A percentile compares a stretch with the other conserved stretches of the same genome.
These are phyloP conservation scores for Phellinidium pouzarii DNA, from an alignment of 1,284 basidiomycete species.

Conservation along the genomic window DNA sequence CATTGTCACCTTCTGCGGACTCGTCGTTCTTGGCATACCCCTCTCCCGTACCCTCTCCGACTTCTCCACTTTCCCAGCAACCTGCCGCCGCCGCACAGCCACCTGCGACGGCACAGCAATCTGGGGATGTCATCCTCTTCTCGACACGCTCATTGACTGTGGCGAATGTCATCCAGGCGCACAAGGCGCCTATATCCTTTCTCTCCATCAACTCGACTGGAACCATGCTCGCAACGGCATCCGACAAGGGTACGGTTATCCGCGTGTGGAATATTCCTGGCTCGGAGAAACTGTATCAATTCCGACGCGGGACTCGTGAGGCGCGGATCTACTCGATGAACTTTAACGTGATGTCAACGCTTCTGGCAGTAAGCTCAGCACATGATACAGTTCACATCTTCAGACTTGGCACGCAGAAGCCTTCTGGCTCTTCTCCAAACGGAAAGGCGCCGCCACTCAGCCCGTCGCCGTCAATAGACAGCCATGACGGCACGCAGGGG, in stretches of 20 bases:
- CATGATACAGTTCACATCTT: slow-evolving; percentile 98
- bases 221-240: slow-evolving; percentile 88
- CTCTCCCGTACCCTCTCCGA: slow-evolving; percentile 83
- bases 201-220: slow-evolving; percentile 85
- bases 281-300: slow-evolving; percentile 93
- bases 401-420: slow-evolving; percentile 53
- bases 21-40: slow-evolving; percentile 95
- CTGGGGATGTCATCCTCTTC: slow-evolving; percentile 90
- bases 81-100: slow-evolving; percentile 30
- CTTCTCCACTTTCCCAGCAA: slow-evolving; percentile 45
- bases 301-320: slow-evolving; percentile 83
- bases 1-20: slow-evolving; percentile 93
- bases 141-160: slow-evolving; percentile 88
- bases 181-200: slow-evolving; percentile 89
- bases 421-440: slow-evolving; percentile 20
- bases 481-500: slow-evolving; percentile 47
- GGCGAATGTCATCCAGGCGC: slow-evolving; percentile 94
- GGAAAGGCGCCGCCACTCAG: slow-evolving; percentile 37
- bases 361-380: slow-evolving; percentile 87
- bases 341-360: slow-evolving; percentile 80
- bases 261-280: slow-evolving; percentile 90
- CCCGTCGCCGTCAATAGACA: slow-evolving; percentile 59
- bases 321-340: slow-evolving; percentile 88
- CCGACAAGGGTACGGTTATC: slow-evolving; percentile 96
- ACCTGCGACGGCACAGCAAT: slow-evolving; percentile 38